Evolutionary conservation across 1,139 yeast genomes (phyloP), one percentile per base, ranked within the genome.

Genomic region (Lodderomyces beijingensis): DNA sequence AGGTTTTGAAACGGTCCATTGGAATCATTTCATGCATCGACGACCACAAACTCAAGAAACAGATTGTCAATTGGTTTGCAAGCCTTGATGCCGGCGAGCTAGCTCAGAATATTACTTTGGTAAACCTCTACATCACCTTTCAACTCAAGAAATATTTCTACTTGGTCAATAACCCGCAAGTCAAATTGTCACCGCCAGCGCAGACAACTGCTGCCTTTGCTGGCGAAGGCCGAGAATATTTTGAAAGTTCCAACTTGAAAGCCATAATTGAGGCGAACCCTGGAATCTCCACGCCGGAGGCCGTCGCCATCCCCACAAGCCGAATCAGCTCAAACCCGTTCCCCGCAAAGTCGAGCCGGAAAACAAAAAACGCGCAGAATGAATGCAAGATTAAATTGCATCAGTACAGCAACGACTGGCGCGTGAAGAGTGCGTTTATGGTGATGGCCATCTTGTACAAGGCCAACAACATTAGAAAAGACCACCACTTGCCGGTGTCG

Each of bases 351-450:
- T 28, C 45, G 2, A 23, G 25, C 14, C 7, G n/a, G 14, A 47
- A 41, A 25, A 34, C 43, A 4, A 44, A 40, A 21, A 41, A 43
- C n/a, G 39, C 46, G 17, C 53, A 49, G 21, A 51, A 53, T 10
- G 65, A 62, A 28, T 46, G 67, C 12, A 78, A 66, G 50, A 72
- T 80, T 16, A 71, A 70, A 37, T 53, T 79, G 2, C 72, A 71
- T 28, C 79, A 77, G 45, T 91, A 89, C 53, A 80, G 84, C 0
- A 70, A 73, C 37, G 89, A 86, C 49, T 89, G 96, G 96, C 87
- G 80, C 42, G 62, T 88, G 18, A 64, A 70, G 28, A 69, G 87
- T 0, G 87, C 87, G 0, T 77, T 84, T 2, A 62, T 71, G 19
- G 63, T 80, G 1, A 59, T 84, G 43, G 65, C 77, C 0, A 51